A percentile compares a stretch with the other conserved stretches of the same genome.
These are phyloP conservation scores for Zasmidium citrigriseum DNA, from an alignment of 2,329 filamentous ascomycete genomes.

Conservation along the genomic window DNA sequence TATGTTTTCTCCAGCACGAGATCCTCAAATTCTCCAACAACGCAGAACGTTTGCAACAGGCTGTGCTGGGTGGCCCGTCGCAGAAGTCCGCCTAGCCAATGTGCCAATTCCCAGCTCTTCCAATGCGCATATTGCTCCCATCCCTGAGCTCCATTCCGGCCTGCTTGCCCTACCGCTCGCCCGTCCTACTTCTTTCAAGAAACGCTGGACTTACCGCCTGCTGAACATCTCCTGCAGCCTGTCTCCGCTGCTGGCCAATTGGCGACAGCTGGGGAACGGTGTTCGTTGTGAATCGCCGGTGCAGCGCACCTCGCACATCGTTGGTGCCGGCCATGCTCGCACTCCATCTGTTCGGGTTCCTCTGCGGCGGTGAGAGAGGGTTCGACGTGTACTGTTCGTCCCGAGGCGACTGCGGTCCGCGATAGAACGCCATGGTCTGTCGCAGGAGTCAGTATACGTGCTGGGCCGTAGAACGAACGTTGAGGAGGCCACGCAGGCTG, in stretches of 20 bases:
- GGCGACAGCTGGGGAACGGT: constrained; percentile 72
- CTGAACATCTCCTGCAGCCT: constrained; percentile 50
- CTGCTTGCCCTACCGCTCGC: not conserved
- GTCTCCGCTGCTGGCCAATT: constrained; percentile 57
- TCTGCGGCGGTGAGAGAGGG: constrained; percentile 52
- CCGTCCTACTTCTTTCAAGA: not conserved
- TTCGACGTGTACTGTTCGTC: constrained; percentile 59
- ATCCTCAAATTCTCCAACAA: no score
- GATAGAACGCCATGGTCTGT: constrained; percentile 65
- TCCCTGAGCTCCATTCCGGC: no score
- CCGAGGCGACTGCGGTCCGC: constrained; percentile 73
- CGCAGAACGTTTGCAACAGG: no score
- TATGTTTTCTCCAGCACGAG: no score
- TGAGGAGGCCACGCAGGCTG: not conserved
- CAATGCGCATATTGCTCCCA: not conserved
- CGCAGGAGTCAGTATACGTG: constrained; percentile 10
- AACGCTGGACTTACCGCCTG: constrained; percentile 31
- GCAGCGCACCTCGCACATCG: constrained; percentile 75
- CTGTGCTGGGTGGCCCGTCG: no score
- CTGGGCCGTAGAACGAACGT: not conserved
- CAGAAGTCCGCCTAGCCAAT: not conserved
- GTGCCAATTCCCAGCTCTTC: not conserved
- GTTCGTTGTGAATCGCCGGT: constrained; percentile 89
- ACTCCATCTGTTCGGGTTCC: constrained; percentile 36
- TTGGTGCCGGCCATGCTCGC: constrained; percentile 49